phyloP scores from a whole-genome alignment of 2,329 filamentous ascomycete species.

The Diaporthe longicolla region DNA sequence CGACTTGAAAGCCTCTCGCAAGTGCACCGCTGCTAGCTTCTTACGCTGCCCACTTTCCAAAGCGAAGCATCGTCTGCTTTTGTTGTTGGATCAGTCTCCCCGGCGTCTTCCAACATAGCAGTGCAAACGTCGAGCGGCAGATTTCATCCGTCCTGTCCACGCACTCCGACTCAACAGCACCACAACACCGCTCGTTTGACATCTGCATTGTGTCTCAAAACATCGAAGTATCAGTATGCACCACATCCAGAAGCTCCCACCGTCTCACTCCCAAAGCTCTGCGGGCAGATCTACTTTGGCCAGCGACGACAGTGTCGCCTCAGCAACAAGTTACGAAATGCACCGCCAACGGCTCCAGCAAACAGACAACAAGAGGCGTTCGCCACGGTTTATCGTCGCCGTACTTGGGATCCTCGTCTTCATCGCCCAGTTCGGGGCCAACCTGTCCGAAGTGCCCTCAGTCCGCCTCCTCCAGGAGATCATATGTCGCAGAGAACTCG shows the following conservation, averaged over 20 bases:
- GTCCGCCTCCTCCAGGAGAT: constrained; percentile 33
- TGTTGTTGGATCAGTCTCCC: not conserved
- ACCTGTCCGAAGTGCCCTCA: constrained; percentile 32
- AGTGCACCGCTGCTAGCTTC: not conserved
- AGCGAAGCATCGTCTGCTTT: not conserved
- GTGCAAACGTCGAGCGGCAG: not conserved
- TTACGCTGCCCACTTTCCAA: not conserved
- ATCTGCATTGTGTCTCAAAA: not conserved
- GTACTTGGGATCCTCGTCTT: constrained; percentile 32
- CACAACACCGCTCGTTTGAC: not conserved
- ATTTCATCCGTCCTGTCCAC: not conserved
- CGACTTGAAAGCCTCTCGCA: not conserved
- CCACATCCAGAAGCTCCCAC: constrained; percentile 5
- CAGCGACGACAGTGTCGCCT: not conserved
- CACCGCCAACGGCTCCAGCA: not conserved
- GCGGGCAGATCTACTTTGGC: not conserved
- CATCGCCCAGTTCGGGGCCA: constrained; percentile 30
- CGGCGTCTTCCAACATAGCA: not conserved
- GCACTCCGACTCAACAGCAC: not conserved
- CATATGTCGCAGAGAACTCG: constrained; percentile 28
- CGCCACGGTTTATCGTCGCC: constrained; percentile 7
- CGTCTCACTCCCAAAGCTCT: not conserved
- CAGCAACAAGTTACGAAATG: not conserved
- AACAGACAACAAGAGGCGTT: not conserved
- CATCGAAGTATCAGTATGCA: not conserved